These are phyloP conservation scores for Candida tropicalis DNA, from an alignment of 1,139 yeast species.

Conservation along the genomic window DNA sequence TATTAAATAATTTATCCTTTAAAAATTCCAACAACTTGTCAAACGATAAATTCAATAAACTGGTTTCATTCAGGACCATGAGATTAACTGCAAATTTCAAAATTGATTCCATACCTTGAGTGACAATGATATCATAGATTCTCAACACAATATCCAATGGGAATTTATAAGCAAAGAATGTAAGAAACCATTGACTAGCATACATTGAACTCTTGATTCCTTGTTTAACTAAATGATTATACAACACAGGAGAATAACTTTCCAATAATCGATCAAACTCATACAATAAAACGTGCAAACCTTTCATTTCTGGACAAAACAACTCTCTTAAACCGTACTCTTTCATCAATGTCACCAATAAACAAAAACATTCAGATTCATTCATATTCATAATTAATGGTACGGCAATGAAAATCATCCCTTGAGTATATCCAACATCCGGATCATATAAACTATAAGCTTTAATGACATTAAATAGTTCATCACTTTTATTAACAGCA, in stretches of 20 bases:
- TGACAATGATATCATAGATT: slow-evolving; percentile 80
- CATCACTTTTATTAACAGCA: slow-evolving; percentile 52
- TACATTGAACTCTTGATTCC: slow-evolving; percentile 92
- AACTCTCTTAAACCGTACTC: slow-evolving; percentile 76
- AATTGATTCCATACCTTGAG: slow-evolving; percentile 86
- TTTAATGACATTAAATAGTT: slow-evolving; percentile 73
- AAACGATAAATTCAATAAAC: slow-evolving; percentile 63
- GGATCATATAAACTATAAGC: slow-evolving; percentile 86
- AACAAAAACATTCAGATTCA: slow-evolving; percentile 83
- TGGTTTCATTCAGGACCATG: slow-evolving; percentile 65
- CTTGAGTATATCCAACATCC: slow-evolving; percentile 96
- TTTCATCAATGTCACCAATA: slow-evolving; percentile 82
- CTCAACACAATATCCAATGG: slow-evolving; percentile 83
- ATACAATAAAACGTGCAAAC: slow-evolving; percentile 78
- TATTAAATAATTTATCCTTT: slow-evolving; percentile 76
- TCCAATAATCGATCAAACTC: slow-evolving; percentile 88
- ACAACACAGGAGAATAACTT: slow-evolving; percentile 64
- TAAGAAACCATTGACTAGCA: slow-evolving; percentile 95
- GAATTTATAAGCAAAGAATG: slow-evolving; percentile 90
- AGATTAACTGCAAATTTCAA: slow-evolving; percentile 80
- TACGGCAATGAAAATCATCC: slow-evolving; percentile 90
- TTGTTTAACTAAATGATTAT: slow-evolving; percentile 76
- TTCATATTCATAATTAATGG: slow-evolving; percentile 81
- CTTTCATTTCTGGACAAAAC: slow-evolving; percentile 91
- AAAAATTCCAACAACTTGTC: slow-evolving; percentile 75